Conservation (phyloP, 805 yeast genomes). For the Brettanomyces sp. region DNA sequence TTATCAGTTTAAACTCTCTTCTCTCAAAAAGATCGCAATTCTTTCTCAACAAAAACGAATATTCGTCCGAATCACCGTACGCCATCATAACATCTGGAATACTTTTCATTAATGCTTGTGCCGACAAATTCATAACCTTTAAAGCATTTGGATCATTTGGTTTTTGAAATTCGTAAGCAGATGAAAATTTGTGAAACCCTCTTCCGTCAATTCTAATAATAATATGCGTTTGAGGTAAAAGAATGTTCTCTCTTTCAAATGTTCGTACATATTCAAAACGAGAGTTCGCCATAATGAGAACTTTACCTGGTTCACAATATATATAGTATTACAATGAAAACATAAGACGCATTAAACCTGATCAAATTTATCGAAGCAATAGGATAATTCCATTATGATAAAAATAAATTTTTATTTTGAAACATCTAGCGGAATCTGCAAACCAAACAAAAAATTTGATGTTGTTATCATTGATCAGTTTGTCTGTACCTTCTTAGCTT, state of each 20-base stretch:
- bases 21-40: slow-evolving; percentile 69
- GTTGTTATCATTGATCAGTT: too few relatives aligned
- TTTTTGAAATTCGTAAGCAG: slow-evolving; percentile 60
- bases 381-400: too few relatives aligned
- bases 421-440: too few relatives aligned
- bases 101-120: slow-evolving; percentile 49
- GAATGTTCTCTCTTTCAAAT: slow-evolving; percentile 65
- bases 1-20: slow-evolving; percentile 69
- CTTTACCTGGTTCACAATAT: too few relatives aligned
- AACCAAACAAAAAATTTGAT: too few relatives aligned
- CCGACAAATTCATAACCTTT: slow-evolving; percentile 73
- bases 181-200: slow-evolving; percentile 83
- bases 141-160: slow-evolving; percentile 83
- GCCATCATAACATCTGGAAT: slow-evolving; percentile 73
- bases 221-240: slow-evolving; percentile 74
- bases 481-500: too few relatives aligned
- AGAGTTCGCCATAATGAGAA: slow-evolving; percentile 62
- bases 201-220: slow-evolving; percentile 88
- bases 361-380: too few relatives aligned
- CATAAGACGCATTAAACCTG: too few relatives aligned
- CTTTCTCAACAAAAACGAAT: slow-evolving; percentile 64
- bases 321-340: too few relatives aligned
- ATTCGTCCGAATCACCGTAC: slow-evolving; percentile 95
- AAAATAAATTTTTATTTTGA: too few relatives aligned
- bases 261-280: slow-evolving; percentile 77